Evolutionary conservation across 2,329 filamentous ascomycete genomes (phyloP).

Genomic region (Tolypocladium tropicale): DNA sequence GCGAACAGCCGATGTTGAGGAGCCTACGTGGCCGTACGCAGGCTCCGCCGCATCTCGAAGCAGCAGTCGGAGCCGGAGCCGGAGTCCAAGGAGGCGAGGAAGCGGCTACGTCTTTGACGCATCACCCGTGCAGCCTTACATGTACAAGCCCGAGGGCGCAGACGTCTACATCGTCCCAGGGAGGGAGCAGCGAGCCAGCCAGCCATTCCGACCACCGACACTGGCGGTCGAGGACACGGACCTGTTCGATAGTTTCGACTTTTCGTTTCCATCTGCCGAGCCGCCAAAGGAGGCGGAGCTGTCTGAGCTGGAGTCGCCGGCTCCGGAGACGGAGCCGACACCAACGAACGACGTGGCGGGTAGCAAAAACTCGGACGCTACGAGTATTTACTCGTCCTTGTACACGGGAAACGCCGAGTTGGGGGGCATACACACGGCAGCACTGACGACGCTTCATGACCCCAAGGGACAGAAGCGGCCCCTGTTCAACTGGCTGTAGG

Average conservation of each 20-base stretch:
- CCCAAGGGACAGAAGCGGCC: slow-evolving; percentile 18
- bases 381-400: slow-evolving; percentile 20
- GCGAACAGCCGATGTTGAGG: neutral
- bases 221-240: slow-evolving; percentile 15
- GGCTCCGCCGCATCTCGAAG: neutral
- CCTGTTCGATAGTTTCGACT: slow-evolving; percentile 17
- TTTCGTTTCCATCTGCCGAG: slow-evolving; percentile 11
- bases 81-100: neutral
- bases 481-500: slow-evolving; percentile 32
- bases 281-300: slow-evolving; percentile 14
- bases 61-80: neutral
- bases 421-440: slow-evolving; percentile 23
- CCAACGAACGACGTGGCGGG: slow-evolving; percentile 6
- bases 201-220: slow-evolving; percentile 2
- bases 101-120: neutral
- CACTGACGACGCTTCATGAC: slow-evolving; percentile 25
- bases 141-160: neutral
- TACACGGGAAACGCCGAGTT: slow-evolving; percentile 28
- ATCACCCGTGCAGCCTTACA: neutral
- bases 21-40: neutral
- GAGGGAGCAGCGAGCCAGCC: neutral
- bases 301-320: slow-evolving; percentile 17
- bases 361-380: slow-evolving; percentile 8
- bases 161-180: neutral
- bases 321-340: slow-evolving; percentile 12